A percentile compares a stretch with the other conserved stretches of the same genome.
Evolutionary conservation across 352 stramenopile species (phyloP).

Genomic region (Pythium inflatum): DNA sequence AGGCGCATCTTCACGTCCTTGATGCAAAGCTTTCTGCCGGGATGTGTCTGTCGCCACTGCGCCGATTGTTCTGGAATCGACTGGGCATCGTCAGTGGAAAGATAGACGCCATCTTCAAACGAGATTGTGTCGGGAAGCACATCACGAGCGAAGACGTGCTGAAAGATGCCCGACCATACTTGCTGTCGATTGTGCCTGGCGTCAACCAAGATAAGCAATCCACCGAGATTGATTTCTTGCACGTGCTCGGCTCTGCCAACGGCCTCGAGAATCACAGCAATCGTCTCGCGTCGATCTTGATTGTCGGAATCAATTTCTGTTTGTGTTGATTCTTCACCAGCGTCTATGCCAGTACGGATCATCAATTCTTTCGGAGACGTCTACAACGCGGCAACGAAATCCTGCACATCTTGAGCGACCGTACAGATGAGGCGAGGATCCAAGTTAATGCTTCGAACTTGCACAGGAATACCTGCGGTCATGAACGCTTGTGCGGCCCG

Average conservation of each 20-base stretch:
- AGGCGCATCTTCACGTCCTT: not conserved
- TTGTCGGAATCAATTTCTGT: slow-evolving; percentile 4
- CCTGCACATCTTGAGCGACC: no score
- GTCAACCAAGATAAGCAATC: not conserved
- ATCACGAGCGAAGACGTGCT: not conserved
- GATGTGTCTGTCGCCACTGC: not conserved
- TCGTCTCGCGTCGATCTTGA: slow-evolving; percentile 8
- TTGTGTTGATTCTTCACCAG: not conserved
- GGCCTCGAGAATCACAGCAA: slow-evolving; percentile 2
- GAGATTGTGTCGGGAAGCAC: not conserved
- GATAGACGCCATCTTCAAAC: not conserved
- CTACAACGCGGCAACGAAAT: not conserved
- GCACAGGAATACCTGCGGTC: no score
- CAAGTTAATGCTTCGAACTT: no score
- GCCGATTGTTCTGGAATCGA: not conserved
- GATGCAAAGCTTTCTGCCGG: not conserved
- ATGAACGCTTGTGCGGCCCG: no score
- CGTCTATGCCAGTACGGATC: slow-evolving; percentile 6
- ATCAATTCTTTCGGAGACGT: not conserved
- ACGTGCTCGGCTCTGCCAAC: not conserved
- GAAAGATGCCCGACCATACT: not conserved
- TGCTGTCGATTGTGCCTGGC: not conserved
- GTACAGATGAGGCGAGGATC: no score
- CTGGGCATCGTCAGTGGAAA: not conserved
- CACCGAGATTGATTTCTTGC: not conserved